Evolutionary conservation across 2,329 filamentous ascomycete genomes (phyloP).

Genomic region (Cladophialophora chaetospira): DNA sequence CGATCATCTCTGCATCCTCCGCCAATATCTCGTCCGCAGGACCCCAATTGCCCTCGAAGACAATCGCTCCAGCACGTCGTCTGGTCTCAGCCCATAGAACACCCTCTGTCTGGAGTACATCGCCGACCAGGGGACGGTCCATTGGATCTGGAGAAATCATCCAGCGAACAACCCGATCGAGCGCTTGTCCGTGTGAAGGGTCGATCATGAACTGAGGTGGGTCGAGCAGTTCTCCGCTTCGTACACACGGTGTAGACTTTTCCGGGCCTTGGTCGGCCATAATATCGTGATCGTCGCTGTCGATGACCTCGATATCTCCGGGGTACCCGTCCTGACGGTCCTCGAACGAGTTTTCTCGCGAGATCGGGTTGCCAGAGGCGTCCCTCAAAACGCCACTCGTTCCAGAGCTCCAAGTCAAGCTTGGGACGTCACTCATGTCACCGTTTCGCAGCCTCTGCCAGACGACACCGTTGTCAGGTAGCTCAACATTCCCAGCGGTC

Average conservation of each 20-base stretch:
- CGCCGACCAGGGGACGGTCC: conserved; percentile 71
- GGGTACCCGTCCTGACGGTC: conserved; percentile 42
- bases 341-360: conserved; percentile 47
- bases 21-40: conserved; percentile 67
- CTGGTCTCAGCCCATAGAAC: conserved; percentile 77
- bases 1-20: conserved; percentile 65
- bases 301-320: conserved; percentile 36
- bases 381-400: conserved; percentile 72
- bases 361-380: conserved; percentile 68
- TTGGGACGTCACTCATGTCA: conserved; percentile 85
- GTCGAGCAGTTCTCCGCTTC: conserved; percentile 61
- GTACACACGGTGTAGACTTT: conserved; percentile 38
- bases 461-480: conserved; percentile 87
- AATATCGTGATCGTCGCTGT: conserved; percentile 32
- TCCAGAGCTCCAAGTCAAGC: conserved; percentile 76
- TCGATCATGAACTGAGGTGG: conserved; percentile 92
- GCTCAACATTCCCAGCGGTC: conserved; percentile 87
- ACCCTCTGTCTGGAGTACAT: conserved; percentile 72
- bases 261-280: conserved; percentile 34
- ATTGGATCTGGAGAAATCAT: conserved; percentile 80
- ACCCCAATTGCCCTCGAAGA: conserved; percentile 96
- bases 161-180: conserved; percentile 81
- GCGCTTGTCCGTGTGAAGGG: conserved; percentile 67
- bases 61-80: conserved; percentile 82
- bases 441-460: conserved; percentile 90